phyloP scores from a whole-genome alignment of 176 grass and related monocot genomes.

The Bonia amplexicaulis region DNA sequence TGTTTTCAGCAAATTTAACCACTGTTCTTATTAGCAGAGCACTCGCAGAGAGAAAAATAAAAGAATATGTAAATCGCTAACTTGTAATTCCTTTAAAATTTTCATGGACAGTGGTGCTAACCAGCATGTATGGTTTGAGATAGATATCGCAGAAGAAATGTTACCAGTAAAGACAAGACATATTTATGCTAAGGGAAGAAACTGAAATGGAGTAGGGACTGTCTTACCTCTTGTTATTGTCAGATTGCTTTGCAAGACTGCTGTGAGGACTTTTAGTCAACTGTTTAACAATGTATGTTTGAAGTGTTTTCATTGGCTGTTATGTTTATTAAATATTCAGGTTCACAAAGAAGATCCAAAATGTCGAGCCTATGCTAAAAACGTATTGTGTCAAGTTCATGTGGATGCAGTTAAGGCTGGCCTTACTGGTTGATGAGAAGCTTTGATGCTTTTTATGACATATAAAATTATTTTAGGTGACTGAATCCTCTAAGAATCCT shows the following conservation, averaged over 20 bases:
- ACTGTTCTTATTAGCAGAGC: neutral
- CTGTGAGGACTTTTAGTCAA: neutral
- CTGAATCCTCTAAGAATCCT: neutral
- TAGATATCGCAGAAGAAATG: neutral
- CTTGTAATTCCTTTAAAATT: neutral
- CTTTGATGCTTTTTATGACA: neutral
- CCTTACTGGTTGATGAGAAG: neutral
- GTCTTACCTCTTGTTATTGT: neutral
- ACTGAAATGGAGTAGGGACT: neutral
- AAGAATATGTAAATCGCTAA: neutral
- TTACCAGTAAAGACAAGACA: neutral
- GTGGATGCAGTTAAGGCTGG: neutral
- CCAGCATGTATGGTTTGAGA: neutral
- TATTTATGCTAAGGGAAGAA: neutral
- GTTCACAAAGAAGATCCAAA: neutral
- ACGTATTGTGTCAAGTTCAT: neutral
- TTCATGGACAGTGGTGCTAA: neutral
- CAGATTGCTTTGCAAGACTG: neutral
- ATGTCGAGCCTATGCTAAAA: neutral
- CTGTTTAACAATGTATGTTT: neutral
- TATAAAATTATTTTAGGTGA: neutral
- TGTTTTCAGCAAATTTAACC: neutral
- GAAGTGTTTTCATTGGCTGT: neutral
- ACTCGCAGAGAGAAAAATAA: neutral
- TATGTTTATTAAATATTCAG: neutral